Percentiles rank a stretch among this genome's conserved stretches.
Conservation (phyloP, 495 filamentous ascomycete genomes). For the Neurospora sp. region DNA sequence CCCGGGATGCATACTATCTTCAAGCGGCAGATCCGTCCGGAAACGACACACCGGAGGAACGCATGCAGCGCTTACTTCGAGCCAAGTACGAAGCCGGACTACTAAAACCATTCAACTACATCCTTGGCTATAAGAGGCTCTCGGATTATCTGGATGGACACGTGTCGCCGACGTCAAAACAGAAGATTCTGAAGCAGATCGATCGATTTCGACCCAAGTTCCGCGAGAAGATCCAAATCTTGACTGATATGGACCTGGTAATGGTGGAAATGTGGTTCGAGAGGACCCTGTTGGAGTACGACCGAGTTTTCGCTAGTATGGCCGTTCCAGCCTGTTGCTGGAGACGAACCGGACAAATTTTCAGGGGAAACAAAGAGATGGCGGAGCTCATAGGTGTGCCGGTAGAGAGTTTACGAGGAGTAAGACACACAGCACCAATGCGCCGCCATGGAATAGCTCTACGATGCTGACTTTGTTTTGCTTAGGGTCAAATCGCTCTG, state of each 20-base stretch:
- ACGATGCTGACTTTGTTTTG: neutral
- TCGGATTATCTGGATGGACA: conserved; percentile 85
- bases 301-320: conserved; percentile 98
- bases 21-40: conserved; percentile 92
- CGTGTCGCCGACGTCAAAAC: conserved; percentile 64
- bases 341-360: conserved; percentile 94
- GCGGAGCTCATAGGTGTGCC: conserved; percentile 91
- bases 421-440: conserved; percentile 35
- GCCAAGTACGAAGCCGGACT: conserved; percentile 94
- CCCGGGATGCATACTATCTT: conserved; percentile 90
- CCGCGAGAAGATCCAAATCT: conserved; percentile 79
- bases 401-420: conserved; percentile 82
- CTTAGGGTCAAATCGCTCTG: conserved; percentile 82
- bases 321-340: conserved; percentile 96
- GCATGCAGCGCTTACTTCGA: conserved; percentile 88
- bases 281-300: conserved; percentile 86
- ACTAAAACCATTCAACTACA: conserved; percentile 94
- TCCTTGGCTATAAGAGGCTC: conserved; percentile 85
- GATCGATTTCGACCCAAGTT: conserved; percentile 93
- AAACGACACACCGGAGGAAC: conserved; percentile 81
- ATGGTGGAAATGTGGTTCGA: conserved; percentile 99
- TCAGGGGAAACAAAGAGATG: conserved; percentile 97
- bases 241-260: conserved; percentile 88
- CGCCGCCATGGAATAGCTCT: neutral
- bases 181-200: conserved; percentile 82